Percentiles rank a stretch among this genome's conserved stretches.
Evolutionary conservation across 805 yeast species (phyloP).

Genomic region (Pichia exigua): DNA sequence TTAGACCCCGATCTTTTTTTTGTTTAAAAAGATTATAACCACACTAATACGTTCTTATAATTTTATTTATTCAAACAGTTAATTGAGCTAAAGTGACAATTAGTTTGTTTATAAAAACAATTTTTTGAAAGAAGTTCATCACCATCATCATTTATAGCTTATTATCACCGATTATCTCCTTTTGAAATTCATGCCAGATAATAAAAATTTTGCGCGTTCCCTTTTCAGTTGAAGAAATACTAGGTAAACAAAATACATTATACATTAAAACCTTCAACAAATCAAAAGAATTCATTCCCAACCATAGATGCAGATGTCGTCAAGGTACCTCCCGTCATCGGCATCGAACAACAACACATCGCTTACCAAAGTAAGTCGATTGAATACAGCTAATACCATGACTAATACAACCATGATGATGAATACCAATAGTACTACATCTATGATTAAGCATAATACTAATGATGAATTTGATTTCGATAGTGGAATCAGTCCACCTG

Average conservation of each 20-base stretch:
- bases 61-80: too few species aligned
- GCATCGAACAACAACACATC: slow-evolving; percentile 6
- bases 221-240: not conserved
- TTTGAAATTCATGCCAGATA: not conserved
- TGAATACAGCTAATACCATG: not conserved
- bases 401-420: not conserved
- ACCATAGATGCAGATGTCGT: not conserved
- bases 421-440: not conserved
- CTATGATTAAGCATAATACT: not conserved
- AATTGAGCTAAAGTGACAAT: too few species aligned
- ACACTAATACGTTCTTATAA: too few species aligned
- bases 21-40: too few species aligned
- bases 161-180: not conserved
- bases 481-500: slow-evolving; percentile 45
- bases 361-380: not conserved
- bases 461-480: slow-evolving; percentile 16
- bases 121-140: too few species aligned
- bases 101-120: too few species aligned
- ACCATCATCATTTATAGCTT: too few species aligned
- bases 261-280: not conserved
- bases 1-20: too few species aligned
- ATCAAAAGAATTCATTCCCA: not conserved
- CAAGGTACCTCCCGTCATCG: slow-evolving; percentile 5
- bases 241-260: not conserved
- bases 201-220: not conserved